These are phyloP conservation scores for Globisporangium parvum DNA, from an alignment of 352 stramenopile species.

Conservation along the genomic window DNA sequence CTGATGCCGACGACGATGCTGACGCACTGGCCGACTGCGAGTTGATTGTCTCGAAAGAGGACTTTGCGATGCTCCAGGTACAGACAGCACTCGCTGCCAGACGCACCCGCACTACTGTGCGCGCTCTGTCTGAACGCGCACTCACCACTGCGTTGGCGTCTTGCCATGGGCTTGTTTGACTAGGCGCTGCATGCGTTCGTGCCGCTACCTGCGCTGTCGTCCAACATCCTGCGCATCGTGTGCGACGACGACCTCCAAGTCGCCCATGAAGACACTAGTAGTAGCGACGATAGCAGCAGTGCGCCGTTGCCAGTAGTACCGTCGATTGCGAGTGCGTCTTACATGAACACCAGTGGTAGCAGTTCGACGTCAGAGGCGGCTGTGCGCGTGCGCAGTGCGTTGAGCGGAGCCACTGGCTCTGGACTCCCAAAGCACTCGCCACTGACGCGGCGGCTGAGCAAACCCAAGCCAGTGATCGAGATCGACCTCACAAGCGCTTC, in stretches of 20 bases:
- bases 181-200: slow-evolving; percentile 47
- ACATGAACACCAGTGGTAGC: too few species aligned
- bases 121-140: too few species aligned
- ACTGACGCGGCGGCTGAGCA: background rate
- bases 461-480: background rate
- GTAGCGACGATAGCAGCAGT: background rate
- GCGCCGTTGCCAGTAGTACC: background rate
- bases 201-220: slow-evolving; percentile 41
- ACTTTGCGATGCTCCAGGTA: slow-evolving; percentile 47
- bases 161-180: background rate
- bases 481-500: background rate
- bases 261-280: slow-evolving; percentile 12
- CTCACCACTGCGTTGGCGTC: too few species aligned
- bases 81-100: background rate
- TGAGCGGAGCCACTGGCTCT: background rate
- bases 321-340: background rate
- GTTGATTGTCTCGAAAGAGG: slow-evolving; percentile 41
- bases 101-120: too few species aligned
- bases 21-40: slow-evolving; percentile 20
- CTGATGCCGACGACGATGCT: slow-evolving; percentile 11
- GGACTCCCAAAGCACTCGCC: background rate
- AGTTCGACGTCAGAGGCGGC: background rate
- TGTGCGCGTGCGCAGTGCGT: too few species aligned
- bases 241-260: slow-evolving; percentile 56
- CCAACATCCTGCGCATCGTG: slow-evolving; percentile 41